Evolutionary conservation across 176 grass and related monocot species (phyloP).

Genomic region (Poa pratensis): DNA sequence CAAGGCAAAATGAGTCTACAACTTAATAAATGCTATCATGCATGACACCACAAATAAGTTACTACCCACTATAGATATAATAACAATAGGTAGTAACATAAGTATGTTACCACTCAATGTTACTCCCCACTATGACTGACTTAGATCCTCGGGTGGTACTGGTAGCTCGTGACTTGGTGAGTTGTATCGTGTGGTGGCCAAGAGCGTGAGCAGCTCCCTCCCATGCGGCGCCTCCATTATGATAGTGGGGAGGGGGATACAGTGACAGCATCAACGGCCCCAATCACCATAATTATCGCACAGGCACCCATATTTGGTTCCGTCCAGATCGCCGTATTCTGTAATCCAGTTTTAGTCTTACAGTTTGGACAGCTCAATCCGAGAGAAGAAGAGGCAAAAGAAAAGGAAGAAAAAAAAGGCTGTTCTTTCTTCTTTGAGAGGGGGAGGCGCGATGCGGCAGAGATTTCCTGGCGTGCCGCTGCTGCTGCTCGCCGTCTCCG

Average conservation of each 20-base stretch:
- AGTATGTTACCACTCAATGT: no score
- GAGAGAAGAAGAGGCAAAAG: conserved; percentile 11
- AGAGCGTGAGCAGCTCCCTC: neutral
- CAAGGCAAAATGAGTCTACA: no score
- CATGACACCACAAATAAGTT: no score
- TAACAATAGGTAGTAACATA: no score
- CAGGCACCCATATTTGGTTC: neutral
- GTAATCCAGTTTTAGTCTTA: neutral
- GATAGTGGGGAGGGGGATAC: neutral
- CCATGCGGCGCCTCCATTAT: conserved; percentile 2
- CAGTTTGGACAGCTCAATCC: conserved; percentile 23
- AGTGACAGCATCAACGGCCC: neutral
- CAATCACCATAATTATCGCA: conserved; percentile 1
- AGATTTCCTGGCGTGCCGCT: conserved; percentile 25
- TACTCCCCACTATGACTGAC: no score
- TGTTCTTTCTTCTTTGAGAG: conserved; percentile 8
- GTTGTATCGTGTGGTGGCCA: neutral
- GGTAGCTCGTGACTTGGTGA: neutral
- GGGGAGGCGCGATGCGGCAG: conserved; percentile 16
- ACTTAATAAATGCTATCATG: no score
- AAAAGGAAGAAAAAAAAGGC: conserved; percentile 23
- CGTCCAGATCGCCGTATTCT: neutral
- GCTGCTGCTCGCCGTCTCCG: conserved; percentile 54
- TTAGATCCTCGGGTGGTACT: neutral
- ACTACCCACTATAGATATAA: no score